Base-by-base conservation (phyloP, 2,329 filamentous ascomycete genomes). In the Fusarium chaquense region DNA sequence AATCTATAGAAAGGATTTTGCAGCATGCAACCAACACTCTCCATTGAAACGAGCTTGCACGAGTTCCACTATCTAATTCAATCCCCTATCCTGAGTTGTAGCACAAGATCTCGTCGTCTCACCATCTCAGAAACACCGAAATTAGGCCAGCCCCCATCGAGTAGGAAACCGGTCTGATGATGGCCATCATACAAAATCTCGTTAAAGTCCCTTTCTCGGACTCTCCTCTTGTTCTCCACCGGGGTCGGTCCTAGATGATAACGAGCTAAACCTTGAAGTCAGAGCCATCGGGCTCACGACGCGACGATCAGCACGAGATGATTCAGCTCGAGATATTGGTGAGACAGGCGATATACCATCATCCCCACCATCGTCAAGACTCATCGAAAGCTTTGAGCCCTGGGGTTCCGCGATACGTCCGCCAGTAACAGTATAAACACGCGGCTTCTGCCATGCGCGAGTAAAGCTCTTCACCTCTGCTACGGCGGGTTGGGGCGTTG, bases 401-500 rank as follows among this genome's bases (percentile, higher is more conserved):
- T 58, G 62, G 5, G 56, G 40, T 24, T 67, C 62, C 7, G 58
- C 51, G 20, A 70, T 26, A 24, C 44, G 33, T 6, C 62, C 60
- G n/a, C 56, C 53, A 16, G 65, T 64, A 20, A 75, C 58, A 2
- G 74, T 61, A 38, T 67, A 75, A n/a, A 72, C 59, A 3, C 72
- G 65, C 12, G 73, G 73, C 44, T 73, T 73, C 49, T 71, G 73
- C 52, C 66, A 45, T 6, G 70, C 41, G 11, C 73, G 65, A 28
- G 70, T 72, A 30, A 56, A 75, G 36, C 70, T 75, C 46, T 46
- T 67, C 5, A 68, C 55, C 57, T 75, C 73, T 13, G 73, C 73
- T 30, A 75, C 64, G 4, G 73, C 73, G 1, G 72, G 72, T 49
- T 67, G 74, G 10, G 73, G 73, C 10, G 73, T 75, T 6, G 73